phyloP scores from a whole-genome alignment of 1,284 basidiomycete species.

The Apiotrichum brassicae region DNA sequence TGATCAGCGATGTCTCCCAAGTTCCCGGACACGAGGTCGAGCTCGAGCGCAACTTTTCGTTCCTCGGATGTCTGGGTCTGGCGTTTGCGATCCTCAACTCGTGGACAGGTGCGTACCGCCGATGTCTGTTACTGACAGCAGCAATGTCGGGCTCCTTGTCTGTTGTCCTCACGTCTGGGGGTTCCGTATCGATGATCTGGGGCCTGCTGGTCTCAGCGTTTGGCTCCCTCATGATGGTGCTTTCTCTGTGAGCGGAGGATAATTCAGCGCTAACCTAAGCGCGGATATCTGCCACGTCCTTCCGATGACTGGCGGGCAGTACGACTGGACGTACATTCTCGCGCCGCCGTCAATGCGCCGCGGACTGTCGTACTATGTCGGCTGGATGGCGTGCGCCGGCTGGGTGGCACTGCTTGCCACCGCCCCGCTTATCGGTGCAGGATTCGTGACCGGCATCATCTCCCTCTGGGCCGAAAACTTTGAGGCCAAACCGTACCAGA shows the following conservation, averaged over 20 bases:
- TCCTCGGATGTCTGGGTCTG: constrained; percentile 7
- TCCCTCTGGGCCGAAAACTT: constrained; percentile 20
- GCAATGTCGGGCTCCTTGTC: constrained; percentile 11
- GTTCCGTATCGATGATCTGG: constrained; percentile 38
- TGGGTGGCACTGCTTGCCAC: constrained; percentile 44
- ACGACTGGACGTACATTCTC: constrained; percentile 27
- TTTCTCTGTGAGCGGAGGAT: constrained; percentile 19
- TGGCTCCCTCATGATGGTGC: constrained; percentile 28
- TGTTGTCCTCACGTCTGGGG: constrained; percentile 34
- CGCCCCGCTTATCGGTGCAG: constrained; percentile 10
- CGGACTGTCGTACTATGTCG: constrained; percentile 6
- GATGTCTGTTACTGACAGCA: not conserved
- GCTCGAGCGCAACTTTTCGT: constrained; percentile 16
- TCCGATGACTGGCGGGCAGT: constrained; percentile 31
- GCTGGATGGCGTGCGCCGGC: constrained; percentile 22
- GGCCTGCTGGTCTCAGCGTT: constrained; percentile 33
- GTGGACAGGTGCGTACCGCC: constrained; percentile 8
- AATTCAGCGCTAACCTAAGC: not conserved
- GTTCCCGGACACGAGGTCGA: not conserved
- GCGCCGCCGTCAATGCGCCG: not conserved
- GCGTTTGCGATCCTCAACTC: constrained; percentile 17
- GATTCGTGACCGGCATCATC: constrained; percentile 26
- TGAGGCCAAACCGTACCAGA: not conserved
- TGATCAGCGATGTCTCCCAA: no score
- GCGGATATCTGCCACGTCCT: constrained; percentile 10